Evolutionary conservation across 2,329 filamentous ascomycete species (phyloP).

Genomic region (Zarea fungicola): DNA sequence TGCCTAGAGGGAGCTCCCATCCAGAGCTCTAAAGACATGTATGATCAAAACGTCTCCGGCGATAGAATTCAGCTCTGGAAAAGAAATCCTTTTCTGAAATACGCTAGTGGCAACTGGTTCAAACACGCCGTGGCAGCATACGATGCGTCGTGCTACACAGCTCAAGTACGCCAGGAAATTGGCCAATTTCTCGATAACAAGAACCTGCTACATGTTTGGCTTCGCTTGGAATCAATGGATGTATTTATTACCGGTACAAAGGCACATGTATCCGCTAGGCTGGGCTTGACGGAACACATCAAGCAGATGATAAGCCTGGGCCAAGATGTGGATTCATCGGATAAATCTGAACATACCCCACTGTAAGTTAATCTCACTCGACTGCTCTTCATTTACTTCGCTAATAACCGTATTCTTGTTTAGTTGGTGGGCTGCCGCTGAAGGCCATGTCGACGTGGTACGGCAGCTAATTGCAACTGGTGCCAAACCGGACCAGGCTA

Average conservation of each 20-base stretch:
- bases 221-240: constrained; percentile 10
- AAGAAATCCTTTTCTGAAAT: constrained; percentile 24
- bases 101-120: constrained; percentile 27
- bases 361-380: constrained; percentile 17
- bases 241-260: no score
- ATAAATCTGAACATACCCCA: constrained; percentile 17
- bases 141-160: background rate
- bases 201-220: constrained; percentile 16
- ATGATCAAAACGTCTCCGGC: no score
- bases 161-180: background rate
- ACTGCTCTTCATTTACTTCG: accelerated
- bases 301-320: background rate
- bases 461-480: background rate
- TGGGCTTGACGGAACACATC: background rate
- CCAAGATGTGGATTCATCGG: constrained; percentile 13
- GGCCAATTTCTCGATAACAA: background rate
- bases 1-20: background rate
- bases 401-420: background rate
- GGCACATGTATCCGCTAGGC: background rate
- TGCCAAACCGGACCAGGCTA: background rate
- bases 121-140: constrained; percentile 17
- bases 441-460: constrained; percentile 16
- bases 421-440: constrained; percentile 21
- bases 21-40: background rate
- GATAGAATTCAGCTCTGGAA: constrained; percentile 9